Evolutionary conservation across 2,329 filamentous ascomycete genomes (phyloP).

Genomic region (Fusarium sambucinum): DNA sequence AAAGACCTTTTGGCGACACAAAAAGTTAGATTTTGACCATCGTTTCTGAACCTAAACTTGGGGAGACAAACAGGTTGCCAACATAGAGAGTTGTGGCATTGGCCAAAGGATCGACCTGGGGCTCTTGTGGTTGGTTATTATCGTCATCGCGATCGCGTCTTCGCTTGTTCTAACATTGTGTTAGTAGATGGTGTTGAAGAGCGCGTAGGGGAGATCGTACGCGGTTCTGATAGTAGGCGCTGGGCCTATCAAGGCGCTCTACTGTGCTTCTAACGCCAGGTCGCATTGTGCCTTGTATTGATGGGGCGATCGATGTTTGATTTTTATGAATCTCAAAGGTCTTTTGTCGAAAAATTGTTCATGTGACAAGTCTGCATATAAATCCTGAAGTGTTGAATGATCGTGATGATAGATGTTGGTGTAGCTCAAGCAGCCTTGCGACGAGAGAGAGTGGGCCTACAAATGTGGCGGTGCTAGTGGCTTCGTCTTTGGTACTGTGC

Average conservation of each 20-base stretch:
- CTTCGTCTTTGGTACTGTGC: slow-evolving; percentile 6
- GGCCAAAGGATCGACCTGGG: slow-evolving; percentile 75
- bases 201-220: slow-evolving; percentile 62
- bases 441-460: slow-evolving; percentile 14
- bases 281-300: slow-evolving; percentile 55
- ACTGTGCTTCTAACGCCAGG: slow-evolving; percentile 75
- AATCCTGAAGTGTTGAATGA: slow-evolving; percentile 8
- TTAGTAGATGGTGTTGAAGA: slow-evolving; percentile 12
- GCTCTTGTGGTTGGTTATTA: slow-evolving; percentile 62
- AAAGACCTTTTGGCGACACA: slow-evolving; percentile 73
- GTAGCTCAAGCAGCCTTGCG: slow-evolving; percentile 32
- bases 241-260: slow-evolving; percentile 92
- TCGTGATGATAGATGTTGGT: slow-evolving; percentile 28
- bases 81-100: slow-evolving; percentile 96
- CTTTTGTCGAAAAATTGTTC: not conserved
- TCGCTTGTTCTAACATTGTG: slow-evolving; percentile 73
- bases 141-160: slow-evolving; percentile 72
- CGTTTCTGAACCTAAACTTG: not conserved
- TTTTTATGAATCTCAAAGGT: not conserved
- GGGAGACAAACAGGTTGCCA: slow-evolving; percentile 79
- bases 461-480: slow-evolving; percentile 31
- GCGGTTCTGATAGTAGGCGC: slow-evolving; percentile 89
- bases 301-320: not conserved
- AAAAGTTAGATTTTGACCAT: slow-evolving; percentile 18
- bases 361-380: slow-evolving; percentile 2